Percentiles rank a stretch among this genome's conserved stretches.
Evolutionary conservation across 306 rosid genomes (phyloP).

Genomic region (Hylodesmum podocarpum): DNA sequence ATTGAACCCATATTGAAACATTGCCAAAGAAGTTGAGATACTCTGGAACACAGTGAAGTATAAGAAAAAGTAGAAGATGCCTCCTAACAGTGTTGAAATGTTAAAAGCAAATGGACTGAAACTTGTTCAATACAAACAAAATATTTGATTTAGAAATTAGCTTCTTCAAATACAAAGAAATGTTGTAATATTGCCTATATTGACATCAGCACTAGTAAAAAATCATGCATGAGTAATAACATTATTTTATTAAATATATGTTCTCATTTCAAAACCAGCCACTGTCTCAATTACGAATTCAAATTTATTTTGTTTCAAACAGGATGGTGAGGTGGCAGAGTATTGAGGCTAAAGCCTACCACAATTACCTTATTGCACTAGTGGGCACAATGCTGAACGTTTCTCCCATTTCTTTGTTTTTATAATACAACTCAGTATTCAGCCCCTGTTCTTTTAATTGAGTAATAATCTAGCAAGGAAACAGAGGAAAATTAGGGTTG

Average conservation of each 20-base stretch:
- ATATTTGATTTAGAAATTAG: not conserved
- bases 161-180: not conserved
- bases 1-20: not conserved
- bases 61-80: not conserved
- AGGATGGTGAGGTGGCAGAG: not conserved
- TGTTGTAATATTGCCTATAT: not conserved
- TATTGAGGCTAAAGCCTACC: not conserved
- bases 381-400: conserved; percentile 94
- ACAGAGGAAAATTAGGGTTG: conserved; percentile 27
- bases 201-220: not conserved
- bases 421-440: conserved; percentile 81
- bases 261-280: conserved; percentile 3
- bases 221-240: not conserved
- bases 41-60: conserved; percentile 2
- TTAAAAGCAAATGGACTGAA: not conserved
- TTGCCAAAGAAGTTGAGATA: not conserved
- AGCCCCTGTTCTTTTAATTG: conserved; percentile 88
- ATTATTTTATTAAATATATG: not conserved
- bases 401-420: conserved; percentile 92
- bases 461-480: conserved; percentile 61
- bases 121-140: not conserved
- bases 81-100: not conserved
- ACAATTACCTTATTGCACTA: conserved; percentile 83
- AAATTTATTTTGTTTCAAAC: not conserved
- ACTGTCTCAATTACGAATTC: not conserved